Evolutionary conservation across 2,329 filamentous ascomycete genomes (phyloP).

Genomic region (Neurospora crassa): DNA sequence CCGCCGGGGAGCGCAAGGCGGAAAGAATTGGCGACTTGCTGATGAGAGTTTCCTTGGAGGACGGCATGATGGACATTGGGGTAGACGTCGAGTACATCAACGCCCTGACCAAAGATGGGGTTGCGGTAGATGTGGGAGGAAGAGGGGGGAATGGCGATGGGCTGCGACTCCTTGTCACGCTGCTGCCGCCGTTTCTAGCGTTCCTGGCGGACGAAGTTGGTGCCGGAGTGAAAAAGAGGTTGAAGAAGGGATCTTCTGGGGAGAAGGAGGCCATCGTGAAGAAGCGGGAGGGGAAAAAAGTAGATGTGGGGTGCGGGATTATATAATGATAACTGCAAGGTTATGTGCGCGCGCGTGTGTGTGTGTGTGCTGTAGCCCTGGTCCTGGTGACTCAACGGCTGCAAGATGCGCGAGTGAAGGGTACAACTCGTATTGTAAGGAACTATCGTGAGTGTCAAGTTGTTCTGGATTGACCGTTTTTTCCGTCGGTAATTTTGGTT

Average conservation of each 20-base stretch:
- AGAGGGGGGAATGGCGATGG: constrained; percentile 2
- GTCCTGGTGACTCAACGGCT: background rate
- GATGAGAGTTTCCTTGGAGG: background rate
- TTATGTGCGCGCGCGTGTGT: background rate
- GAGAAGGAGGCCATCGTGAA: constrained; percentile 9
- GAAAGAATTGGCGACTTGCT: background rate
- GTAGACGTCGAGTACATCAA: background rate
- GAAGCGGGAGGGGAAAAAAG: background rate
- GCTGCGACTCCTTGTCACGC: background rate
- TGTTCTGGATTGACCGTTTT: background rate
- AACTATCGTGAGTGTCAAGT: background rate
- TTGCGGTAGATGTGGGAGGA: background rate
- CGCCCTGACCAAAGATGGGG: background rate
- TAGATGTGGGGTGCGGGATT: background rate
- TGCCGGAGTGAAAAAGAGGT: constrained; percentile 9
- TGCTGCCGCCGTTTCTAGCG: too few species aligned
- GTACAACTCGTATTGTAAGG: background rate
- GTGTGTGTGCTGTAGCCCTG: background rate
- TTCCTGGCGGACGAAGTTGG: background rate
- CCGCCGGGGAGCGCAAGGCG: background rate
- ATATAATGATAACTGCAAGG: background rate
- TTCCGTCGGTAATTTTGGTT: background rate
- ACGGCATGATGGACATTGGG: background rate
- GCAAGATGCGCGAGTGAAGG: background rate
- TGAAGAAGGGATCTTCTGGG: constrained; percentile 9